Base-by-base conservation (phyloP, 169 alveolate species). In the Cryptosporidium tyzzeri region DNA sequence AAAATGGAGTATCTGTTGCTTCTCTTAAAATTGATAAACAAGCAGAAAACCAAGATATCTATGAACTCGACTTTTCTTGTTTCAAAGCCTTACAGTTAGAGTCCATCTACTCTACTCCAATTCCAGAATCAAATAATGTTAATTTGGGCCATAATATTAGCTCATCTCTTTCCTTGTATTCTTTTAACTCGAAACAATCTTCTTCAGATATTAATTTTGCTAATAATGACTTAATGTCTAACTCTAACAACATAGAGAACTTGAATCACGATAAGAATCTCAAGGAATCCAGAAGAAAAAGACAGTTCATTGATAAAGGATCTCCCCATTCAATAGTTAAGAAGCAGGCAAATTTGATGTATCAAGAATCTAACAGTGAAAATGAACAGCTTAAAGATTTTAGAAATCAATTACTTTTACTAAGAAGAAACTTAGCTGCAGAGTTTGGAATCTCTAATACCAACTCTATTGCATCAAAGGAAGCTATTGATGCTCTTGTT, bases 401-500 rank as follows among this genome's bases (percentile, higher is more conserved):
- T 31, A 80, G 89, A 80, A 62, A 26, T 29, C 73, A 80, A 48
- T 68, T 80, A 26, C 59, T 80, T 9, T 45, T 35, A 26, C 31
- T 80, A 16, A 80, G 89, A 44, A 80, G 89, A 80, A 61, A 61
- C 35, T 23, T 80, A 44, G 89, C 89, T 29, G 62, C 23, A 12
- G 73, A 59, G 26, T 61, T 44, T 44, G 89, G 75, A 0, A 80
- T 80, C n/a, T 33, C 89, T 12, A 80, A 80, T 39, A 41, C 67
- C 37, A 41, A 69, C 37, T 80, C 89, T 29, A 80, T 80, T n/a
- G 89, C 89, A 37, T 80, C 89, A 37, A 80, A 80, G 44, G 89
- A 80, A 41, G 89, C 89, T 5, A 80, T 80, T 14, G 89, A 80
- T 41, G 75, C 73, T 23, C 67, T 80, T 33, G 75, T 80, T 44